Evolutionary conservation across 176 grass and related monocot genomes (phyloP).

Genomic region (Lolium rigidum): DNA sequence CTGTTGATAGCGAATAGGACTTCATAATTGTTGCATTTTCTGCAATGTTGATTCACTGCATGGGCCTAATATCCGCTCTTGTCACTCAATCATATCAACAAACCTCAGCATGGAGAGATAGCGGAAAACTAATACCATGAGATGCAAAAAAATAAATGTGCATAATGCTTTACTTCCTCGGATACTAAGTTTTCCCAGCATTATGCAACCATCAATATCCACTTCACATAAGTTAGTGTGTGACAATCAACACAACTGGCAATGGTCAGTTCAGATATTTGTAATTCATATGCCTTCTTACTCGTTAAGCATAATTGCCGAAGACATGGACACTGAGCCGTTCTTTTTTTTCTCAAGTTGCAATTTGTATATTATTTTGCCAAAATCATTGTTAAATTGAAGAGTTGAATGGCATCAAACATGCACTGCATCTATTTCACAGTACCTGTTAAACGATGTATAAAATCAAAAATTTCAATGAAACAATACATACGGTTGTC

Average conservation of each 20-base stretch:
- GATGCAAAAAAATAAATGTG: background rate
- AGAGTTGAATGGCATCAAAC: background rate
- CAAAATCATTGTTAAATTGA: background rate
- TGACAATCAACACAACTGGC: background rate
- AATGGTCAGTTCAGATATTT: slow-evolving; percentile 7
- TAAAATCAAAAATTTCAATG: background rate
- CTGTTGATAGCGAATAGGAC: slow-evolving; percentile 2
- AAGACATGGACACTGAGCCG: slow-evolving; percentile 3
- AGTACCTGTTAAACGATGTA: background rate
- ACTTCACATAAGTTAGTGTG: slow-evolving; percentile 19
- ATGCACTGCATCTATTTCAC: background rate
- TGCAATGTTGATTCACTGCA: background rate
- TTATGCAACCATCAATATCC: slow-evolving; percentile 40
- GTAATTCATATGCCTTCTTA: background rate
- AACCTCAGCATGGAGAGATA: background rate
- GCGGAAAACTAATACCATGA: background rate
- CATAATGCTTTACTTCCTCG: slow-evolving; percentile 21
- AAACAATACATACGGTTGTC: background rate
- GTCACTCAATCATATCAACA: slow-evolving; percentile 22
- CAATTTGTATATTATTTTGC: background rate
- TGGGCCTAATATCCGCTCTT: slow-evolving; percentile 10
- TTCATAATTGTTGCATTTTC: background rate
- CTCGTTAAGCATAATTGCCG: background rate
- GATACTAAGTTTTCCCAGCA: background rate
- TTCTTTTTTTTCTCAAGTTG: slow-evolving; percentile 1